These are phyloP conservation scores for Paradendryphiella salina DNA, from an alignment of 2,329 filamentous ascomycete genomes.

Conservation along the genomic window DNA sequence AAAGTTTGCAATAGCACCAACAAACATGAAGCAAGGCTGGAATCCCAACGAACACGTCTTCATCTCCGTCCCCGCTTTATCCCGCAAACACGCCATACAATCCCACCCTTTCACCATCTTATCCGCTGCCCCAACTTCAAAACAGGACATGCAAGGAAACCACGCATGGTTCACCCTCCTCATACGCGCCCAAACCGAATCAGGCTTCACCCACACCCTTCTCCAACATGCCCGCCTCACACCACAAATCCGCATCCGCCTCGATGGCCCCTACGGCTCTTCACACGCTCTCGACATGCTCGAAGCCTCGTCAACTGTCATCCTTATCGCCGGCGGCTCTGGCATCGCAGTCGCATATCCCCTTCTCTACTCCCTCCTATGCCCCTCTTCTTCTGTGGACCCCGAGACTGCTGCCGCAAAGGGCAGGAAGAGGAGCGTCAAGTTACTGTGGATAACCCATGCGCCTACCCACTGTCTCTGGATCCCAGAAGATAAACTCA, in stretches of 20 bases:
- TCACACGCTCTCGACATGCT: constrained; percentile 59
- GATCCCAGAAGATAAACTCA: constrained; percentile 56
- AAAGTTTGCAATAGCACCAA: constrained; percentile 22
- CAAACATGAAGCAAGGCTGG: constrained; percentile 58
- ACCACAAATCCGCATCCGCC: constrained; percentile 51
- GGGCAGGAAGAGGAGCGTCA: constrained; percentile 46
- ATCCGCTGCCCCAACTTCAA: constrained; percentile 59
- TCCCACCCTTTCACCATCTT: constrained; percentile 70
- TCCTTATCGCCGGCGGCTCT: constrained; percentile 65
- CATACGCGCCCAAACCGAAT: constrained; percentile 58
- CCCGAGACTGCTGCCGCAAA: constrained; percentile 13
- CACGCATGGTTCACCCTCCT: constrained; percentile 61
- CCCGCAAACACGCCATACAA: constrained; percentile 58
- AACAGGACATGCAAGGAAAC: constrained; percentile 20
- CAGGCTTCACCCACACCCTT: constrained; percentile 62
- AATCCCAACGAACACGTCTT: constrained; percentile 66
- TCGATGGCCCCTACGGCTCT: constrained; percentile 70
- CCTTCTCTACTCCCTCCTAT: constrained; percentile 58
- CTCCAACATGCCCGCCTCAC: constrained; percentile 56
- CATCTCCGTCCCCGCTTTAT: constrained; percentile 61
- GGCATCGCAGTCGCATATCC: constrained; percentile 68
- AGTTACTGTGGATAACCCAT: constrained; percentile 64
- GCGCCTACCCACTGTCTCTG: constrained; percentile 58
- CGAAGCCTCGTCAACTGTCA: constrained; percentile 53
- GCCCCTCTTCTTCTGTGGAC: constrained; percentile 21